Base-by-base conservation (phyloP, 148 eudicot species). In the Polygonum maritimum region DNA sequence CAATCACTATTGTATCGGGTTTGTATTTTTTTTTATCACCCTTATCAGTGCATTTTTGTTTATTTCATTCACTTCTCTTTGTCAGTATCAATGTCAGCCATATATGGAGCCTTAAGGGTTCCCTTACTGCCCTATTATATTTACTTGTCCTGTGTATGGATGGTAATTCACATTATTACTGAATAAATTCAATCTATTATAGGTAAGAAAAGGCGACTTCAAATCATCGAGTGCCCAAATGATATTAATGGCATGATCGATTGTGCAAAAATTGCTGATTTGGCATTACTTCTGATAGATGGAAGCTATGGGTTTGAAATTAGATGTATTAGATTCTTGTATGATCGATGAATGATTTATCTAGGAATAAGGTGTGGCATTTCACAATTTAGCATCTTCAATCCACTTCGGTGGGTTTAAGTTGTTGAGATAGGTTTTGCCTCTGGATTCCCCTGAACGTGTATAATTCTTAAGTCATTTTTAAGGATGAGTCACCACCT, bases 251-350 rank as follows among this genome's bases (percentile, higher is more conserved):
- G 92, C 58, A 94, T 92, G 98, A 88, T 94, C 82, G 98, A 94
- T 83, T 88, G 92, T 79, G 97, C 98, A 21, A 94, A 94, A 80
- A 81, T 85, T 87, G 96, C 98, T 81, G 98, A 94, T 84, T 78
- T 94, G 69, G 97, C 96, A 52, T 75, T 94, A 83, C 96, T 94
- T 76, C 89, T 94, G 39, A 83, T 94, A 52, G 96, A 94, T 82
- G 98, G 94, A 71, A 92, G 96, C 81, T 94, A 88, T 82, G 98
- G 98, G 69, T 92, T 94, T 86, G 98, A 94, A 89, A 94, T 94
- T n/a, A n/a, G n/a, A n/a, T n/a, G n/a, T n/a, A n/a, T n/a, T n/a
- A n/a, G n/a, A n/a, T n/a, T n/a, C n/a, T 26, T 67, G 19, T 67
- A 6, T 14, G 44, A 36, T 19, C 14, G 39, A 31, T 63, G 69